Base-by-base conservation (phyloP, 345 rosid genomes). In the Crucihimalaya himalaica region DNA sequence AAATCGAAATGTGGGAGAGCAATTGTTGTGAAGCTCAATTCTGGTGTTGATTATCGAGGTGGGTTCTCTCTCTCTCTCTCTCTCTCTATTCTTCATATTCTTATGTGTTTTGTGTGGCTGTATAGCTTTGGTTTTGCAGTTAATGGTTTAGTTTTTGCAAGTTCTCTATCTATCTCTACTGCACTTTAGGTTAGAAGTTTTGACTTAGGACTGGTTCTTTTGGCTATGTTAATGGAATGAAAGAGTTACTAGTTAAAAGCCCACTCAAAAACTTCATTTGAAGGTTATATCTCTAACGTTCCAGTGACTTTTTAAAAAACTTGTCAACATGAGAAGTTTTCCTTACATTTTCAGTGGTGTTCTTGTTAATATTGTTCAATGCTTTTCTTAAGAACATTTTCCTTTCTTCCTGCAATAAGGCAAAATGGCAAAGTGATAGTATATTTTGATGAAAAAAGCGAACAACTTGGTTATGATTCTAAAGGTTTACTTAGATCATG, bases 41-140 rank as follows among this genome's bases (percentile, higher is more conserved):
- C 96, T 52, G 97, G 98, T 59, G 96, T 89, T 37, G 97, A 91
- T 79, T 94, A 94, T 71, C 75, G 97, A 83, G 98, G 96, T 88
- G 0, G 20, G 68, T 73, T 34, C 76, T 48, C 46, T 50, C 8
- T 57, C 46, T 56, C 5, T 53, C n/a, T 52, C 13, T 16, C 5
- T 42, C 37, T 15, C 37, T 27, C n/a, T n/a, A 51, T 47, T 63
- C 57, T 51, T 51, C 9, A 2, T 43, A 5, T 53, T 48, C 60
- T 66, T 34, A 23, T n/a, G 25, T 34, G 66, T 59, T 15, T 34
- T 34, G 16, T 50, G 45, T 52, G 16, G 32, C 18, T 25, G 14
- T 69, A 3, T 55, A 47, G 69, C 70, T 35, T 28, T 37, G 37
- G 23, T 64, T 56, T 39, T 67, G 47, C 54, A 9, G 46, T 43